phyloP scores from a whole-genome alignment of 2,329 filamentous ascomycete species.

The Colletotrichum navitas region DNA sequence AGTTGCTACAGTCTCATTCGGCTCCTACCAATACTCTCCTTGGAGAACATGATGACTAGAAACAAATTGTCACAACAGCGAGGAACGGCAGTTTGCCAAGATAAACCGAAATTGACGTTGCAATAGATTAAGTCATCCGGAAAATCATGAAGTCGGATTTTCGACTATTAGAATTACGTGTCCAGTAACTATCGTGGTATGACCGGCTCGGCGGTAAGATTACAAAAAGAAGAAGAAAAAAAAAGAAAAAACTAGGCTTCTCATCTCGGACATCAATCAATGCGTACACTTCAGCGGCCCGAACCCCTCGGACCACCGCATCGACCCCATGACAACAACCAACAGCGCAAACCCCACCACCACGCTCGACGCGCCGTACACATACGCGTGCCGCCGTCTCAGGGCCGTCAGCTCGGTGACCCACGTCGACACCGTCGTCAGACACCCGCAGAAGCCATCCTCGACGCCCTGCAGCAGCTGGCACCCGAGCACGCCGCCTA shows the following conservation, averaged over 20 bases:
- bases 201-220: background rate
- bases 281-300: constrained; percentile 53
- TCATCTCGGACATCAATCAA: background rate
- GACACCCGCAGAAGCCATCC: constrained; percentile 76
- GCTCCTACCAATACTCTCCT: no score
- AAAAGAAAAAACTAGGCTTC: no score
- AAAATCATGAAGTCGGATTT: background rate
- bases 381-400: constrained; percentile 69
- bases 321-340: constrained; percentile 80
- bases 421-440: constrained; percentile 78
- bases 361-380: constrained; percentile 75
- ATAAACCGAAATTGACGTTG: background rate
- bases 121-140: background rate
- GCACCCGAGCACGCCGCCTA: constrained; percentile 70
- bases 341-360: constrained; percentile 68
- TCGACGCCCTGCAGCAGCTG: constrained; percentile 76
- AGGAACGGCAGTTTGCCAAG: no score
- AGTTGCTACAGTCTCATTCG: background rate
- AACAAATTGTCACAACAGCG: no score
- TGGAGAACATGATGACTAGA: no score
- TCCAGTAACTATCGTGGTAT: background rate
- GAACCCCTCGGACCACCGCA: constrained; percentile 77
- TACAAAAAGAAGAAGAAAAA: no score
- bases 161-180: background rate
- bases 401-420: constrained; percentile 70